Percentiles rank a stretch among this genome's conserved stretches.
These are phyloP conservation scores for Phaeomoniella chlamydospora DNA, from an alignment of 2,329 filamentous ascomycete species.

Conservation along the genomic window DNA sequence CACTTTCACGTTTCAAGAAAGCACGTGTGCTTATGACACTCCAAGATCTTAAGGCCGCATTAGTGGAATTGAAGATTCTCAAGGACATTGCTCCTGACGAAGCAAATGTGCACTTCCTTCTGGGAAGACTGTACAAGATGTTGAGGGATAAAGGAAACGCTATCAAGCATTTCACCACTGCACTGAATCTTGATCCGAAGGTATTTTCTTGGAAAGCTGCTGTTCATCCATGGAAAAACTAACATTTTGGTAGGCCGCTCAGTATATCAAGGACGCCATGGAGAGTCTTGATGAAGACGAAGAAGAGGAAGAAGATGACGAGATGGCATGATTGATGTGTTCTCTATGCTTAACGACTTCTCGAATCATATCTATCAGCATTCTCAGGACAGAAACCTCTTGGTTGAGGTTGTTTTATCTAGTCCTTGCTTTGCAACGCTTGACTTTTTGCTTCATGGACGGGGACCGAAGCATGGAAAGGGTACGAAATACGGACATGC, in stretches of 20 bases:
- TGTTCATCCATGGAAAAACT: too few relatives aligned
- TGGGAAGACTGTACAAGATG: conserved; percentile 53
- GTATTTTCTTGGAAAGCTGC: conserved; percentile 41
- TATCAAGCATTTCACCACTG: conserved; percentile 89
- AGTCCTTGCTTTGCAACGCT: too few relatives aligned
- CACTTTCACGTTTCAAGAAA: conserved; percentile 84
- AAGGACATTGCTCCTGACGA: conserved; percentile 89
- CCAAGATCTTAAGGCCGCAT: conserved; percentile 52
- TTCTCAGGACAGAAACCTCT: too few relatives aligned
- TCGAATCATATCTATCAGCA: too few relatives aligned
- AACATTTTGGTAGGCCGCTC: conserved; percentile 54
- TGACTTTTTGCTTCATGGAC: too few relatives aligned
- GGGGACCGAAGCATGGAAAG: too few relatives aligned
- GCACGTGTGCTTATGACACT: conserved; percentile 73
- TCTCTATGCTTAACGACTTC: background rate
- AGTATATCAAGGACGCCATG: conserved; percentile 92
- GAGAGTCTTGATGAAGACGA: conserved; percentile 73
- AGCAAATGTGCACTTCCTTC: conserved; percentile 86
- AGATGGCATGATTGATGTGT: background rate
- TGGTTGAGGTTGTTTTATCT: too few relatives aligned
- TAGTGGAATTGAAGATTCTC: conserved; percentile 71
- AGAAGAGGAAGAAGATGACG: conserved; percentile 38
- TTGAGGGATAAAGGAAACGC: conserved; percentile 51
- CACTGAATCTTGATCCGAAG: conserved; percentile 91
- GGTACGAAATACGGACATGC: too few relatives aligned